A percentile compares a stretch with the other conserved stretches of the same genome.
These are phyloP conservation scores for Petrea volubilis DNA, from an alignment of 257 asterid genomes.

Conservation along the genomic window DNA sequence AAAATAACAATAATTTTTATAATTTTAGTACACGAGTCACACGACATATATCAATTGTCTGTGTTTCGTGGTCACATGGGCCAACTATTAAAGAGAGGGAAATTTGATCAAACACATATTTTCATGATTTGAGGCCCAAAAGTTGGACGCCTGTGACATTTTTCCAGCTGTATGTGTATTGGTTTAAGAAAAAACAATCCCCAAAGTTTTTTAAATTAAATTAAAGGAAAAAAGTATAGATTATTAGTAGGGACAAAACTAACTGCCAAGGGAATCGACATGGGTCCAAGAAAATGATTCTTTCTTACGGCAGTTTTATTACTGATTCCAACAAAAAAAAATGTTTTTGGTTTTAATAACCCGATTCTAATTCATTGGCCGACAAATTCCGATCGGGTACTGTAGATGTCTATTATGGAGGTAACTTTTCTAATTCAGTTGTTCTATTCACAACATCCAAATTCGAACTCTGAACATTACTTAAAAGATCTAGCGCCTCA, in stretches of 20 bases:
- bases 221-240: neutral
- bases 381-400: too few relatives aligned
- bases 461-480: too few relatives aligned
- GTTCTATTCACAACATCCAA: too few relatives aligned
- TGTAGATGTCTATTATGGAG: too few relatives aligned
- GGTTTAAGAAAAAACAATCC: slow-evolving; percentile 12
- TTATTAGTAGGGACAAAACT: slow-evolving; percentile 35
- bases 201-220: neutral
- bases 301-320: slow-evolving; percentile 35
- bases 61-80: slow-evolving; percentile 26
- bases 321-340: slow-evolving; percentile 7
- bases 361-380: too few relatives aligned
- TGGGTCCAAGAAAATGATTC: slow-evolving; percentile 43
- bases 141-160: slow-evolving; percentile 40
- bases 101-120: slow-evolving; percentile 13
- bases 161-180: slow-evolving; percentile 29
- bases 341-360: too few relatives aligned
- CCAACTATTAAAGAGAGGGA: slow-evolving; percentile 18
- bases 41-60: neutral
- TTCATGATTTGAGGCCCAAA: slow-evolving; percentile 38
- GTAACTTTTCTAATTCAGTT: too few relatives aligned
- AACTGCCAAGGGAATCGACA: slow-evolving; percentile 39
- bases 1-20: too few relatives aligned
- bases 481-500: too few relatives aligned
- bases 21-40: too few relatives aligned